These are phyloP conservation scores for Pythium inflatum DNA, from an alignment of 352 stramenopile genomes.

Conservation along the genomic window DNA sequence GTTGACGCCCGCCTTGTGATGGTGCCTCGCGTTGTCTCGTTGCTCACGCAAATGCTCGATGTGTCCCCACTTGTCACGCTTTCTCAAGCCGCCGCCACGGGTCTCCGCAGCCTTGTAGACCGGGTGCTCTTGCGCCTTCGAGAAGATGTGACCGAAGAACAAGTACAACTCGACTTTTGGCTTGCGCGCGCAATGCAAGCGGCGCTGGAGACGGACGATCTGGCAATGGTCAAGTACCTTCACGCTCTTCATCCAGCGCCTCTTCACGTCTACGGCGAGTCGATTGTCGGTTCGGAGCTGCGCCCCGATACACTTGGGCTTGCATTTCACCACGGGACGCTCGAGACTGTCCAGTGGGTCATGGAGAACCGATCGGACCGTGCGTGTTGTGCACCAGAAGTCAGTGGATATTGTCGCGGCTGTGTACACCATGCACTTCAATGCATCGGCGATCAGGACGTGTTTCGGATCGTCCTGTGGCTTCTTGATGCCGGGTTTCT, in stretches of 20 bases:
- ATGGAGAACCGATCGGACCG: slow-evolving; percentile 3
- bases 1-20: not conserved
- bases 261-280: not conserved
- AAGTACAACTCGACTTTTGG: not conserved
- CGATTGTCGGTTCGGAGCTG: not conserved
- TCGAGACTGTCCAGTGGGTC: slow-evolving; percentile 7
- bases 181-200: slow-evolving; percentile 4
- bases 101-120: not conserved
- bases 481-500: not conserved
- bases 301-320: not conserved
- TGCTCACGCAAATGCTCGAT: slow-evolving; percentile 8
- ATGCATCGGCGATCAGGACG: not conserved
- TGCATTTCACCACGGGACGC: not conserved
- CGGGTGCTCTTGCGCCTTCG: not conserved
- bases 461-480: not conserved
- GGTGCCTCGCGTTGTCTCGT: not conserved
- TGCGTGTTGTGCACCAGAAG: not conserved
- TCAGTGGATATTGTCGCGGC: not conserved
- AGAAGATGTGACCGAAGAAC: not conserved
- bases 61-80: not conserved
- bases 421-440: not conserved
- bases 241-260: not conserved
- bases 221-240: not conserved
- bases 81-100: not conserved
- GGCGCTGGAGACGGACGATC: slow-evolving; percentile 11